Evolutionary conservation across 1,284 basidiomycete species (phyloP).

Genomic region (Ustilago esculenta): DNA sequence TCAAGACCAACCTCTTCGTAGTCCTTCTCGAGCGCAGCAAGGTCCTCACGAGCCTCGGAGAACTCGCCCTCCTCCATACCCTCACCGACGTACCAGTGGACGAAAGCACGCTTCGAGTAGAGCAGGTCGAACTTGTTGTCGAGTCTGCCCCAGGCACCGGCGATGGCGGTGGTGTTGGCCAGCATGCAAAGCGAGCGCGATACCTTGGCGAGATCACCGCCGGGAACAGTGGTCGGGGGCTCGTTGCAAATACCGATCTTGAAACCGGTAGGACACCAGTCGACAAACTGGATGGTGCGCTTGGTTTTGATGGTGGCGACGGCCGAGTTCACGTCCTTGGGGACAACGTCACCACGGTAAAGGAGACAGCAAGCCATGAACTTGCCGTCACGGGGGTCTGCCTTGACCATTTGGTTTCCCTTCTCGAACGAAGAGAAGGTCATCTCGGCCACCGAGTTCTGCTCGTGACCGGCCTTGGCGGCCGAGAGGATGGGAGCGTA

Average conservation of each 20-base stretch:
- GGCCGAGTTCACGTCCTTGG: slow-evolving; percentile 94
- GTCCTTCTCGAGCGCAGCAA: slow-evolving; percentile 90
- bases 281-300: slow-evolving; percentile 81
- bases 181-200: slow-evolving; percentile 97
- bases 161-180: slow-evolving; percentile 93
- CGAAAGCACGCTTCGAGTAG: slow-evolving; percentile 68
- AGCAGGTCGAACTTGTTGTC: slow-evolving; percentile 99
- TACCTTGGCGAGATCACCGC: slow-evolving; percentile 93
- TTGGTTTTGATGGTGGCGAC: slow-evolving; percentile 91
- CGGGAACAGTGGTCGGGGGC: slow-evolving; percentile 82
- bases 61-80: slow-evolving; percentile 99
- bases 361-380: slow-evolving; percentile 77
- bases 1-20: slow-evolving; percentile 79
- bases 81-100: slow-evolving; percentile 81
- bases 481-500: slow-evolving; percentile 92
- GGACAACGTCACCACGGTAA: slow-evolving; percentile 91
- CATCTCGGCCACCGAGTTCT: slow-evolving; percentile 98
- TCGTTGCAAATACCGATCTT: slow-evolving; percentile 96
- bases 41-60: slow-evolving; percentile 95
- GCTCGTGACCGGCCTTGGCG: slow-evolving; percentile 85
- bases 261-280: slow-evolving; percentile 99
- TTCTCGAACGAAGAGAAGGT: slow-evolving; percentile 97
- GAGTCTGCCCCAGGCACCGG: slow-evolving; percentile 90
- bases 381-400: slow-evolving; percentile 73
- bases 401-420: slow-evolving; percentile 90